Percentiles rank a stretch among this genome's conserved stretches.
Conservation (phyloP, 495 filamentous ascomycete species). For the Cairneyella variabilis region DNA sequence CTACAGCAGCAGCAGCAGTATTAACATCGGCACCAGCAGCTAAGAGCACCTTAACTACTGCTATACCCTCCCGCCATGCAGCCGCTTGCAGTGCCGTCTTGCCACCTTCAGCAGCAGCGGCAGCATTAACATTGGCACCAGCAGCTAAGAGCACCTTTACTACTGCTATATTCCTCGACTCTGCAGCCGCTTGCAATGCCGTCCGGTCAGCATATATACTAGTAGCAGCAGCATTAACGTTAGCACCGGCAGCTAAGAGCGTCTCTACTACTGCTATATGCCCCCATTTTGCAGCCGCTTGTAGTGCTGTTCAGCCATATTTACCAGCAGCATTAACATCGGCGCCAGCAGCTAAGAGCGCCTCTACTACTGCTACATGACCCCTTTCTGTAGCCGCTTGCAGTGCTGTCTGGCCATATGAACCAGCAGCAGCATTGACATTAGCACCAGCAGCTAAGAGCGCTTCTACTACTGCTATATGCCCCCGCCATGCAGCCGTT, state of each 20-base stretch:
- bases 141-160: slow-evolving; percentile 11
- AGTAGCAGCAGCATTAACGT: slow-evolving; percentile 5
- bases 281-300: slow-evolving; percentile 2
- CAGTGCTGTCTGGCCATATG: background rate
- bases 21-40: slow-evolving; percentile 16
- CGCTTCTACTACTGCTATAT: slow-evolving; percentile 1
- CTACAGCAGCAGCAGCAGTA: background rate
- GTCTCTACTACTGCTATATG: too few species aligned
- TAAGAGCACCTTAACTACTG: slow-evolving; percentile 9
- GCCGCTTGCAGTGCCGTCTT: background rate
- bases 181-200: slow-evolving; percentile 11
- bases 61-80: slow-evolving; percentile 1
- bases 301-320: slow-evolving; percentile 4
- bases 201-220: background rate
- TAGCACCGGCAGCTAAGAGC: too few species aligned
- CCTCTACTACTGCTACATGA: too few species aligned
- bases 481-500: slow-evolving; percentile 8
- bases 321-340: slow-evolving; percentile 15
- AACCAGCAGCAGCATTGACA: slow-evolving; percentile 1
- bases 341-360: slow-evolving; percentile 10
- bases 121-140: slow-evolving; percentile 11
- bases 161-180: slow-evolving; percentile 3
- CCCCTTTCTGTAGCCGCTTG: background rate
- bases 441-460: slow-evolving; percentile 12
- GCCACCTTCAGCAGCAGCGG: background rate